Evolutionary conservation across 139 green algal species (phyloP), one percentile per base, ranked within the genome.

Genomic region (Pedinophyceae sp.): DNA sequence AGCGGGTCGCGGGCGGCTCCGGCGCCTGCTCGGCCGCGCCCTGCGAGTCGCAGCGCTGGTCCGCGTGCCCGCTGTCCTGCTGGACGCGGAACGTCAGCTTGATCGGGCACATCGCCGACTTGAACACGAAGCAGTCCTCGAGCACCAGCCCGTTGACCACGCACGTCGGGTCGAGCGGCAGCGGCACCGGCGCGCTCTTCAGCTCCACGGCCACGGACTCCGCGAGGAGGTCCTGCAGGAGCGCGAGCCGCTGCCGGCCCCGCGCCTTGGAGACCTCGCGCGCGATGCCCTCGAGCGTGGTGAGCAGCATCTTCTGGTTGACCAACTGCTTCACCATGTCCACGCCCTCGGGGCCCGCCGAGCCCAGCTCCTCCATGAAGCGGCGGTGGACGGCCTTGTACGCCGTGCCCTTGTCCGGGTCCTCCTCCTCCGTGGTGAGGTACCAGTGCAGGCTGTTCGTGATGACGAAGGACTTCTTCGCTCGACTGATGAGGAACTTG

Each of bases 101-200:
- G 7, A 98, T 41, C 3, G 90, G 90, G 18, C 73, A 65, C 62
- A 94, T 74, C 0, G 86, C 83, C 3, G 65, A 84, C 61, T 93
- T 95, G 78, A 98, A 98, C 26, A 94, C 82, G 3, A 51, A 62
- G 60, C 79, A 95, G 45, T 92, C 74, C 18, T 66, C 46, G 4
- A 80, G 67, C 3, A 86, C 53, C 18, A 94, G 55, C 16, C 76
- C 80, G 22, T 64, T 56, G 40, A 94, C 66, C 34, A 79, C 57
- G 2, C 89, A 56, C 4, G 27, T 39, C 3, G 84, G 85, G 54
- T 92, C 71, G 38, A 93, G 61, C 4, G 88, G 86, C 54, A 87
- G 61, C 22, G 85, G 74, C 62, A 94, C 51, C 17, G 50, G 30
- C 60, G 76, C 27, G 3, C 20, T 15, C 5, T n/a, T 19, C n/a